These are phyloP conservation scores for Dothistroma septosporum DNA, from an alignment of 2,329 filamentous ascomycete species.

Conservation along the genomic window DNA sequence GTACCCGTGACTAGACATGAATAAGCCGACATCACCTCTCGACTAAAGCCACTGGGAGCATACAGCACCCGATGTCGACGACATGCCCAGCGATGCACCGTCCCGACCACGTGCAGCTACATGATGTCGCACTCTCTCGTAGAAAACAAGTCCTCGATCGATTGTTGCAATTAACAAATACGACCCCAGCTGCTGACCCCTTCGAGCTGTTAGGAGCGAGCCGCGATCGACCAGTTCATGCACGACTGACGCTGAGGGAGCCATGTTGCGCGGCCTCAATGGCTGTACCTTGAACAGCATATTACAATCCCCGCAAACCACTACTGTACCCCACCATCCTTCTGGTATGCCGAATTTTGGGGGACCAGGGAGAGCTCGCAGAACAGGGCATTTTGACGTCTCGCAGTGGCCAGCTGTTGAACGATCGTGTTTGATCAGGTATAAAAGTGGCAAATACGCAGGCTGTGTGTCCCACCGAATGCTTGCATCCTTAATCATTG, in stretches of 20 bases:
- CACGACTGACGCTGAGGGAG: not conserved
- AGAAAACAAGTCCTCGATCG: not conserved
- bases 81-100: not conserved
- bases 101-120: not conserved
- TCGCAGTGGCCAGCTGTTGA: not conserved
- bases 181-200: not conserved
- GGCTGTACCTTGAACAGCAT: not conserved
- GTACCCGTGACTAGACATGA: not conserved
- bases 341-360: not conserved
- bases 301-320: not conserved
- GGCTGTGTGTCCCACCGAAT: not conserved
- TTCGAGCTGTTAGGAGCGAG: not conserved
- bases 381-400: not conserved
- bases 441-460: constrained; percentile 4
- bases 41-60: not conserved
- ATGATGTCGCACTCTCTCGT: not conserved
- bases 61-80: not conserved
- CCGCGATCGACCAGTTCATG: not conserved
- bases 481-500: not conserved
- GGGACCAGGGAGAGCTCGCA: constrained; percentile 9
- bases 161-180: not conserved
- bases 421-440: not conserved
- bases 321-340: not conserved
- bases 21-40: not conserved
- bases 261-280: not conserved